Evolutionary conservation across 495 filamentous ascomycete genomes (phyloP).

Genomic region (Poronia punctata): DNA sequence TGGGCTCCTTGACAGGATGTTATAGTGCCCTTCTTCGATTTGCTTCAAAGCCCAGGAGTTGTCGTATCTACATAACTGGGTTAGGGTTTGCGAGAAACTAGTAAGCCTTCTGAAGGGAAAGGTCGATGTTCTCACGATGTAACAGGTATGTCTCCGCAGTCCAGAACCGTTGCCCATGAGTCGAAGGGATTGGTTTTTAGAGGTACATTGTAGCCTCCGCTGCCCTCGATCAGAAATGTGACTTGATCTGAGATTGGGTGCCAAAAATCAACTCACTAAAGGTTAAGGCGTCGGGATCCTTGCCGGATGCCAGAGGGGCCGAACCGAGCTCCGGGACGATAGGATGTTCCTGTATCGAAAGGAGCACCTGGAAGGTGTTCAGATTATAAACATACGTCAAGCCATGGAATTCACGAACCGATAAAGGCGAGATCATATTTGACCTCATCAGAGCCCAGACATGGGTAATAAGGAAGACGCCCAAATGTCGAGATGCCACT

Average conservation of each 20-base stretch:
- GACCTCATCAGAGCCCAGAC: constrained; percentile 58
- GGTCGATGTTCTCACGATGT: constrained; percentile 46
- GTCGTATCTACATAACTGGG: constrained; percentile 43
- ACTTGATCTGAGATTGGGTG: not conserved
- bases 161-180: constrained; percentile 68
- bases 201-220: constrained; percentile 72
- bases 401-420: constrained; percentile 62
- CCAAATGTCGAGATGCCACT: constrained; percentile 83
- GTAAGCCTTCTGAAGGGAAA: not conserved
- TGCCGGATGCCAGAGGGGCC: constrained; percentile 81
- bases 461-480: constrained; percentile 68
- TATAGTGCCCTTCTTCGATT: constrained; percentile 64
- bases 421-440: constrained; percentile 77
- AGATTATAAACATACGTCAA: constrained; percentile 54
- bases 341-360: constrained; percentile 35
- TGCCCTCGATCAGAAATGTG: constrained; percentile 5
- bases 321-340: constrained; percentile 63
- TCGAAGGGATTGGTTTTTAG: constrained; percentile 74
- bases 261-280: constrained; percentile 36
- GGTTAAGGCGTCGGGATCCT: constrained; percentile 67
- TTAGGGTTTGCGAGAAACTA: not conserved
- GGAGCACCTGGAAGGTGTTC: constrained; percentile 26
- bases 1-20: constrained; percentile 43
- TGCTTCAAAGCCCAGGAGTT: constrained; percentile 71
- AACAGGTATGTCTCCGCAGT: constrained; percentile 81